Evolutionary conservation across 176 grass and related monocot genomes (phyloP), one percentile per base, ranked within the genome.

Genomic region (Oryza meridionalis): DNA sequence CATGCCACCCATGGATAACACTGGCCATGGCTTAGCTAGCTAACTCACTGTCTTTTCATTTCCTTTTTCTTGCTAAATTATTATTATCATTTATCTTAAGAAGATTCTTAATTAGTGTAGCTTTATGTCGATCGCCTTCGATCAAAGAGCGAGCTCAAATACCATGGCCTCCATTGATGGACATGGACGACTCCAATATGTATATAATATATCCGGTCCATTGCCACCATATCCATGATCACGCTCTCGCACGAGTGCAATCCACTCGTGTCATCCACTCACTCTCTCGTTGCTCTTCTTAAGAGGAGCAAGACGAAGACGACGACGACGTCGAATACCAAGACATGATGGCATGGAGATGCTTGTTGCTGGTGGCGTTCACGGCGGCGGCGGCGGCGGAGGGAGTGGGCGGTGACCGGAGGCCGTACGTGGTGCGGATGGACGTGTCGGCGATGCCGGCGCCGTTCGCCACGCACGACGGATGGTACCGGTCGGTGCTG

Each of bases 371-470:
- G 37, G 0, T 49, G 35, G 0, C 25, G 43, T 72, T 6, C 29
- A 37, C 24, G 8, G n/a, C 26, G 51, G 17, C 12, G 51, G 51
- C 2, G 51, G 51, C 7, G 58, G n/a, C 9, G 4, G 82, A 5
- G 0, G 72, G 0, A 1, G 15, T 1, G 22, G 83, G 1, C 12
- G 77, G 11, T 5, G 78, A 53, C 2, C 74, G 90, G 31, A 59
- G 38, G 65, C 24, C 93, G 31, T 94, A 94, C 90, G 92, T 94
- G 79, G 38, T 94, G 58, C 93, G 85, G 15, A 94, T 94, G 93
- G 93, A 94, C 80, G 65, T 72, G 33, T 83, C 85, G 9, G 84
- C 82, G 15, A 94, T 94, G 87, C 93, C 93, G n/a, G 43, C 93
- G 11, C 82, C 93, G 65, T 94, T 94, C 69, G 66, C 77, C 4